Conservation (phyloP, 1,284 basidiomycete genomes). For the Phlebopus sp. region DNA sequence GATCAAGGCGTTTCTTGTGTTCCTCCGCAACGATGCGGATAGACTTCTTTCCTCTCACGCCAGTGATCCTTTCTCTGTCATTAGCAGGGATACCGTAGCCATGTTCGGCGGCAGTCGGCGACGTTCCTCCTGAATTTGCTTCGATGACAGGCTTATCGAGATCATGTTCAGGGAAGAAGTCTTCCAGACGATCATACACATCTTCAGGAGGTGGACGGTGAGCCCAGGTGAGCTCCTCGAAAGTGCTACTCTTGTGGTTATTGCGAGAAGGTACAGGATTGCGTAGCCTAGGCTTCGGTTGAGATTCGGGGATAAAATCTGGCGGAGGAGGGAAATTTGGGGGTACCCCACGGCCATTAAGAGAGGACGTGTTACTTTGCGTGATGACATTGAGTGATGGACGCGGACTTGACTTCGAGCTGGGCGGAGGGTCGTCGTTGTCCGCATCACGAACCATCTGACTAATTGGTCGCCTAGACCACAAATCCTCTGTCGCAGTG, state of each 20-base stretch:
- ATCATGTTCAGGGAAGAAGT: constrained; percentile 96
- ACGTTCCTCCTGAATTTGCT: constrained; percentile 71
- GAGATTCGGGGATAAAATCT: constrained; percentile 21
- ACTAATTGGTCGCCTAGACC: constrained; percentile 33
- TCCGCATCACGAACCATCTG: constrained; percentile 24
- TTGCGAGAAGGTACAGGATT: constrained; percentile 26
- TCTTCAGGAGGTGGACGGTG: constrained; percentile 91
- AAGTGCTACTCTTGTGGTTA: constrained; percentile 52
- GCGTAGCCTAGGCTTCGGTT: constrained; percentile 18
- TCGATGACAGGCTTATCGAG: constrained; percentile 96
- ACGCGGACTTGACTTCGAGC: constrained; percentile 23
- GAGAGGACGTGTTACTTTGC: constrained; percentile 12
- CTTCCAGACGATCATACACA: constrained; percentile 90
- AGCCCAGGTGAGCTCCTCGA: constrained; percentile 72
- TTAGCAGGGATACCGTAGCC: constrained; percentile 35
- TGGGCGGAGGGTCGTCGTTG: constrained; percentile 12
- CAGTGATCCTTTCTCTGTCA: constrained; percentile 42
- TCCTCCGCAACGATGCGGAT: constrained; percentile 91
- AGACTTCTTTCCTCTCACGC: constrained; percentile 70
- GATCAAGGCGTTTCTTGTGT: constrained; percentile 67
- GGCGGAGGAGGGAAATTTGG: constrained; percentile 15
- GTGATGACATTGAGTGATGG: constrained; percentile 33
- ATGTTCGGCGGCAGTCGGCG: constrained; percentile 69
- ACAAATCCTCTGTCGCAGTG: constrained; percentile 29
- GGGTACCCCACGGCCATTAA: constrained; percentile 17